Conservation (phyloP, 495 filamentous ascomycete genomes). For the Sporormia fimetaria region DNA sequence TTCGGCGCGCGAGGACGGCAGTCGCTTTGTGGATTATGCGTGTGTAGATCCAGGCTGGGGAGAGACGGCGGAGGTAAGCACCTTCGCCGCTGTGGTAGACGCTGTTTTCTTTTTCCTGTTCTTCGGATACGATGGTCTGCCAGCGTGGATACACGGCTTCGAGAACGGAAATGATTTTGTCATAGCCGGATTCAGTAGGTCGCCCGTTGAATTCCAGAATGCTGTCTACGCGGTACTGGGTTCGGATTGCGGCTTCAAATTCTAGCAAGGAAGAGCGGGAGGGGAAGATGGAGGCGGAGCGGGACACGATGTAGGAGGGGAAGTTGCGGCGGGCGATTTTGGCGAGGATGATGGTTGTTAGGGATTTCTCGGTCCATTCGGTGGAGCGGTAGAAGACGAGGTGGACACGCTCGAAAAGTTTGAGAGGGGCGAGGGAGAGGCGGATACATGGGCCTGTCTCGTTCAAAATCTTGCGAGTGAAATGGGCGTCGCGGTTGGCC, state of each 20-base stretch:
- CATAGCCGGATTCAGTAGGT: constrained; percentile 50
- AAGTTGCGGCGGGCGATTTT: constrained; percentile 80
- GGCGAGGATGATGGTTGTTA: constrained; percentile 89
- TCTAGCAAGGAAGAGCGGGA: constrained; percentile 66
- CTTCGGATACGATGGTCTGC: constrained; percentile 59
- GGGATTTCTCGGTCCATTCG: constrained; percentile 93
- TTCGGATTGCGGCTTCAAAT: constrained; percentile 77
- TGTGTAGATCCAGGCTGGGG: constrained; percentile 86
- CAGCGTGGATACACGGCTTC: constrained; percentile 70
- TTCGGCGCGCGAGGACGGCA: constrained; percentile 70
- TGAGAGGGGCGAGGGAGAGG: constrained; percentile 60
- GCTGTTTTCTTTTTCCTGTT: constrained; percentile 67
- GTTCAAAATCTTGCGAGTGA: constrained; percentile 63
- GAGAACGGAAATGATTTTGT: constrained; percentile 60
- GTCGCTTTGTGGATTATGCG: constrained; percentile 83
- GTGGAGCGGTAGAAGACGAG: constrained; percentile 93
- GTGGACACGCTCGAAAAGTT: constrained; percentile 86
- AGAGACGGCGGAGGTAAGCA: constrained; percentile 82
- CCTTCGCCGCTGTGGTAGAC: constrained; percentile 80
- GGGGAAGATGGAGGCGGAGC: constrained; percentile 78
- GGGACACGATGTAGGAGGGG: constrained; percentile 78
- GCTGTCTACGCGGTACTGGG: constrained; percentile 71
- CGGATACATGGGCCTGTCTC: constrained; percentile 75
- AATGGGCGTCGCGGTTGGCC: constrained; percentile 45
- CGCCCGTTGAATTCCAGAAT: constrained; percentile 76